Percentiles rank a stretch among this genome's conserved stretches.
Conservation (phyloP, 2,329 filamentous ascomycete species). For the Hymenoscyphus scutula region DNA sequence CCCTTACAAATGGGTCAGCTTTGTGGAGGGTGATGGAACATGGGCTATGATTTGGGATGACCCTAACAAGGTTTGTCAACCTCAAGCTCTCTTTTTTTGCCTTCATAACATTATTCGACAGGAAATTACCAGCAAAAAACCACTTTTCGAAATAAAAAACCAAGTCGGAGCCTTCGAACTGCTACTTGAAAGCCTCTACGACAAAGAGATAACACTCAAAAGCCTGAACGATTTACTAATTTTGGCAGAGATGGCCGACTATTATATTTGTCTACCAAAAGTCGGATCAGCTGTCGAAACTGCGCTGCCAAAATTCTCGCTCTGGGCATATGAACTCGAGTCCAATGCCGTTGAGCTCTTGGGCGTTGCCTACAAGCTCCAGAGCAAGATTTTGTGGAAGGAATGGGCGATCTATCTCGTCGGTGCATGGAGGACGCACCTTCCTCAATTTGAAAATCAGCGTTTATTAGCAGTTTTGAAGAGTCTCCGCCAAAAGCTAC, state of each 20-base stretch:
- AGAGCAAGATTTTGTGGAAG: background rate
- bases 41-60: background rate
- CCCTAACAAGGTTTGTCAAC: background rate
- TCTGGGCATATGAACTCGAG: background rate
- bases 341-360: background rate
- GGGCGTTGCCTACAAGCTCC: background rate
- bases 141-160: background rate
- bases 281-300: background rate
- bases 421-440: background rate
- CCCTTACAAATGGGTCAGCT: slow-evolving; percentile 10
- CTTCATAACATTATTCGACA: background rate
- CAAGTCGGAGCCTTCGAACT: background rate
- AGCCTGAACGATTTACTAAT: background rate
- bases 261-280: background rate
- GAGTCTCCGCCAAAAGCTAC: background rate
- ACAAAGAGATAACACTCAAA: background rate
- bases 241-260: background rate
- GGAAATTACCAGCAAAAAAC: background rate
- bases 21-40: slow-evolving; percentile 3
- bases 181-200: background rate
- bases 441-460: background rate
- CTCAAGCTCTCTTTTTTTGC: background rate
- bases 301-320: background rate
- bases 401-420: background rate
- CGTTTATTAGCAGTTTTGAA: background rate